Evolutionary conservation across 2,329 filamentous ascomycete genomes (phyloP).

Genomic region (Dryadomyces quercus-mongolicae): DNA sequence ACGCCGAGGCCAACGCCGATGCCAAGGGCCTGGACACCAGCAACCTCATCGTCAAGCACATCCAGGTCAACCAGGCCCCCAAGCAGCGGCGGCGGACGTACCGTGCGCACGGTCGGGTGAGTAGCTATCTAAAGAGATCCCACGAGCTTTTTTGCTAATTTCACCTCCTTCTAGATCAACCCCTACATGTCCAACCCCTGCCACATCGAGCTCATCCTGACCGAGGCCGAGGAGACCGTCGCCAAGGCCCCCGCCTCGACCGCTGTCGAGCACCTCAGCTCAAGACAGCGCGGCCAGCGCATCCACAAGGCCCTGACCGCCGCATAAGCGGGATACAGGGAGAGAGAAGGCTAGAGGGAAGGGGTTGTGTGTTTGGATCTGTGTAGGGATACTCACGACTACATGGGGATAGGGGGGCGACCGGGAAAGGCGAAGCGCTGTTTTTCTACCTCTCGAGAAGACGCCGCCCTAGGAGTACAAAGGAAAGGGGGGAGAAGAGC

Average conservation of each 20-base stretch:
- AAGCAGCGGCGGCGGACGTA: constrained; percentile 99
- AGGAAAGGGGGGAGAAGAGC: neutral
- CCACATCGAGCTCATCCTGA: constrained; percentile 99
- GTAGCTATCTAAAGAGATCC: constrained; percentile 28
- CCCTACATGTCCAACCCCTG: constrained; percentile 99
- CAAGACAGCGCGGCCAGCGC: constrained; percentile 77
- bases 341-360: neutral
- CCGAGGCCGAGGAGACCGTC: constrained; percentile 91
- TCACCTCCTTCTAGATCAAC: constrained; percentile 65
- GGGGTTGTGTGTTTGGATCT: neutral
- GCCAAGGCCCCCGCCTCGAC: constrained; percentile 70
- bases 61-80: constrained; percentile 99
- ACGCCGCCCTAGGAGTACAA: neutral
- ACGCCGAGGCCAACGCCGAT: constrained; percentile 93
- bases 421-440: neutral
- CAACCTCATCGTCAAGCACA: constrained; percentile 99
- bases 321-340: constrained; percentile 30
- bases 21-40: constrained; percentile 95
- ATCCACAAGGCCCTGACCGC: constrained; percentile 52
- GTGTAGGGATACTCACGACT: too few species aligned
- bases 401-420: neutral
- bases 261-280: constrained; percentile 58
- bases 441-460: constrained; percentile 1
- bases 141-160: neutral
- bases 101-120: constrained; percentile 99